Conservation (phyloP, 2,329 filamentous ascomycete species). For the Sporothrix inflata region DNA sequence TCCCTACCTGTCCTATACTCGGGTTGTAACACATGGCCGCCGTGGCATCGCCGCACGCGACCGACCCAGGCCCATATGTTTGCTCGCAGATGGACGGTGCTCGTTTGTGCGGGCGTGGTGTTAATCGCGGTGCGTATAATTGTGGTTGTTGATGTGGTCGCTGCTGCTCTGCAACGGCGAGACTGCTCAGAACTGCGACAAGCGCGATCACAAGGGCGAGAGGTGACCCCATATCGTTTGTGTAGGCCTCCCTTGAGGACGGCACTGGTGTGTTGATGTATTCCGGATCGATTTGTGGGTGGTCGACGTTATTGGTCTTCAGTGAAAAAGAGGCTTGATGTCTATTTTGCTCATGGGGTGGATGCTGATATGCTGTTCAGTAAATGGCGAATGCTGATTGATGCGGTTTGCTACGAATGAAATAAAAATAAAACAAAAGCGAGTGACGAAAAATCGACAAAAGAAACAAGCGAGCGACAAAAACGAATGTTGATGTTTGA, state of each 20-base stretch:
- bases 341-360: not conserved
- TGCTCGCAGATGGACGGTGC: constrained; percentile 36
- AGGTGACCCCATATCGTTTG: not conserved
- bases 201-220: not conserved
- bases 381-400: not conserved
- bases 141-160: not conserved
- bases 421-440: not conserved
- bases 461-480: not conserved
- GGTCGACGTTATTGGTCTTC: too few relatives aligned
- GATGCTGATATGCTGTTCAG: not conserved
- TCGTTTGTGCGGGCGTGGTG: not conserved
- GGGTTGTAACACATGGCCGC: constrained; percentile 45
- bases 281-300: not conserved
- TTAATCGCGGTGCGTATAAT: not conserved
- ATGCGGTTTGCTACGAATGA: not conserved
- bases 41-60: constrained; percentile 35
- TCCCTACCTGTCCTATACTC: constrained; percentile 41
- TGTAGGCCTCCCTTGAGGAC: not conserved
- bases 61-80: not conserved
- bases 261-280: not conserved
- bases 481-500: not conserved
- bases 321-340: not conserved
- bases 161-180: not conserved
- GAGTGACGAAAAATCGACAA: not conserved
- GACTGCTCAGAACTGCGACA: not conserved